phyloP scores from a whole-genome alignment of 2,329 filamentous ascomycete genomes.

The Neonectria neomacrospora region DNA sequence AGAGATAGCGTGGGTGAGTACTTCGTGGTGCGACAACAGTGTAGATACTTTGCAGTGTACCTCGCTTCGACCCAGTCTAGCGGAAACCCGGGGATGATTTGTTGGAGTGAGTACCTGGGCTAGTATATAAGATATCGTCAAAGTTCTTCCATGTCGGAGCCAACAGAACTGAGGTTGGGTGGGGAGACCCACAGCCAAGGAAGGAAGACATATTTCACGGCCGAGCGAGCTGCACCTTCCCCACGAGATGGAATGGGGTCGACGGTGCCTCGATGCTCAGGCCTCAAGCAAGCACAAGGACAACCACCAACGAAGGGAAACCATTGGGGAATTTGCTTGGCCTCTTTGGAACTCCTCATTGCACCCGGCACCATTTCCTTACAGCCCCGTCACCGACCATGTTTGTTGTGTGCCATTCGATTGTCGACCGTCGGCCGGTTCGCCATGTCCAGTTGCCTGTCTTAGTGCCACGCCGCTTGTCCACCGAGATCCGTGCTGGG shows the following conservation, averaged over 20 bases:
- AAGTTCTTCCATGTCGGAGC: background rate
- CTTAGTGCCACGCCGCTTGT: conserved; percentile 19
- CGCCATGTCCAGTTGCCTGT: conserved; percentile 3
- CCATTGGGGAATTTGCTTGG: background rate
- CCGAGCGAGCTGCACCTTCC: background rate
- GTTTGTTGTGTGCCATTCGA: background rate
- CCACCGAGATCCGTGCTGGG: conserved; percentile 23
- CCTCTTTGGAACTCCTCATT: background rate
- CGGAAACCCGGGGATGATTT: background rate
- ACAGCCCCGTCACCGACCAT: background rate
- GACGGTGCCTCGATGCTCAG: background rate
- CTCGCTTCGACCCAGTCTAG: background rate
- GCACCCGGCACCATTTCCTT: background rate
- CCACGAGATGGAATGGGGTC: background rate
- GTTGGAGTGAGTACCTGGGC: background rate
- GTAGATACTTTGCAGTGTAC: too few species aligned
- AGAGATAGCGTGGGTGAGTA: conserved; percentile 8
- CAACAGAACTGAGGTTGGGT: too few species aligned
- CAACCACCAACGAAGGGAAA: background rate
- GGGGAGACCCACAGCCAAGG: background rate
- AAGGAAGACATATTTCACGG: background rate
- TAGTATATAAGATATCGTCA: background rate
- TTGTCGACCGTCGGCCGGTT: background rate
- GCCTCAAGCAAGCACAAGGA: background rate
- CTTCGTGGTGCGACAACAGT: conserved; percentile 2